Evolutionary conservation across 768 basidiomycete genomes (phyloP), one percentile per base, ranked within the genome.

Genomic region (Mycena albidolilacea): DNA sequence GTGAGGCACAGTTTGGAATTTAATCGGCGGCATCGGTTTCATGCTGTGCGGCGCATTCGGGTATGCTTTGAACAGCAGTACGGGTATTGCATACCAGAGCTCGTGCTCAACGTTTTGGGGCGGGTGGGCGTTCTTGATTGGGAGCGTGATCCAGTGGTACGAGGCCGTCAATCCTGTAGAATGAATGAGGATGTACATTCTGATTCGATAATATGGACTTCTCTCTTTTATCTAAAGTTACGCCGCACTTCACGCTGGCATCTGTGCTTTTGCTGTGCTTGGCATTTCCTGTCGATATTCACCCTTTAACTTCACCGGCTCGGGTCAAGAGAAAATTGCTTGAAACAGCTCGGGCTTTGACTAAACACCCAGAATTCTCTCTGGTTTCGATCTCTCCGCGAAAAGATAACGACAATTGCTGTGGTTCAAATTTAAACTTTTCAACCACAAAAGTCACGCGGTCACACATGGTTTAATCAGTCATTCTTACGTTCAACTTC

Each of bases 41-140:
- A 85, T 85, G 23, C 79, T 90, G 1, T 91, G 89, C 70, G 90
- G 90, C 7, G 89, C 88, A 7, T 81, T 91, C 14, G 90, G 90
- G 0, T 90, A 87, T 64, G 85, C 84, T 0, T 66, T 80, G 21
- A 65, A 76, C 67, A 64, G 23, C 10, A 79, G 77, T 64, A 77
- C 75, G 15, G 81, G 83, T 30, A 85, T 82, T 17, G 82, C 83
- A 52, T 91, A 90, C 74, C 85, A 91, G 77, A 89, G 88, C 77
- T 83, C 85, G 7, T 78, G 89, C 58, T 83, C 83, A 7, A 91
- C 90, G 0, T 91, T 89, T 76, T 91, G 89, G 89, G 87, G 86
- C 23, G 84, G 86, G 6, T 91, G 90, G 89, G 90, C 87, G 3
- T 92, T 92, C 82, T 80, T 92, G 79, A 87, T 91, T 55, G 90